Evolutionary conservation across 768 basidiomycete genomes (phyloP), one percentile per base, ranked within the genome.

Genomic region (Solioccasus polychromus): DNA sequence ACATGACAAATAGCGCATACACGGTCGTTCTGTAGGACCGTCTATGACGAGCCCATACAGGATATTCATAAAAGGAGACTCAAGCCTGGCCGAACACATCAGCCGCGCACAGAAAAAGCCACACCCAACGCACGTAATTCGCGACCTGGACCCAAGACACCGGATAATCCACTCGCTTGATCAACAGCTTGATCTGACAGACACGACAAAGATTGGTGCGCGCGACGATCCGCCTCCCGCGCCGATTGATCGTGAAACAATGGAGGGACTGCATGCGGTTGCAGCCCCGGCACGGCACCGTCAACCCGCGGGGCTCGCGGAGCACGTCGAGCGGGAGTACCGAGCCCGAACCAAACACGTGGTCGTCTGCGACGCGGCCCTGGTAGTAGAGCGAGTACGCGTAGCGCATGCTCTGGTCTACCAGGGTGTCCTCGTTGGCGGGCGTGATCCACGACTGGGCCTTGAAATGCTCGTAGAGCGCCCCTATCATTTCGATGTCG

Each of bases 401-500:
- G 15, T 64, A 64, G 5, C 63, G 63, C 54, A 59, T 60, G 47
- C 63, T 65, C 20, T 64, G 50, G 3, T 56, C 53, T 12, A 55
- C 48, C 22, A 64, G 42, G 1, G 9, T 11, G 11, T 11, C 46
- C 11, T 56, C 50, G 18, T 54, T 59, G 34, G 3, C 3, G 1
- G 39, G 18, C 0, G 53, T 65, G 41, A 64, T 61, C 61, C 63
- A 64, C 0, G 41, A 40, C 8, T 46, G n/a, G 28, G 50, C 11
- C 8, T 50, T 49, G 45, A 75, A 74, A 37, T 66, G 52, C 5
- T 60, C 54, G 53, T 69, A 69, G 19, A 74, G 61, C 2, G 57
- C 48, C 10, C 55, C 60, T 42, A 75, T 68, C 47, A 72, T 60
- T 24, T 62, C 60, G 37, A 74, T 67, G 54, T 75, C 74, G 48